phyloP scores from a whole-genome alignment of 805 yeast genomes.

The Debaryomyces prosopidis region DNA sequence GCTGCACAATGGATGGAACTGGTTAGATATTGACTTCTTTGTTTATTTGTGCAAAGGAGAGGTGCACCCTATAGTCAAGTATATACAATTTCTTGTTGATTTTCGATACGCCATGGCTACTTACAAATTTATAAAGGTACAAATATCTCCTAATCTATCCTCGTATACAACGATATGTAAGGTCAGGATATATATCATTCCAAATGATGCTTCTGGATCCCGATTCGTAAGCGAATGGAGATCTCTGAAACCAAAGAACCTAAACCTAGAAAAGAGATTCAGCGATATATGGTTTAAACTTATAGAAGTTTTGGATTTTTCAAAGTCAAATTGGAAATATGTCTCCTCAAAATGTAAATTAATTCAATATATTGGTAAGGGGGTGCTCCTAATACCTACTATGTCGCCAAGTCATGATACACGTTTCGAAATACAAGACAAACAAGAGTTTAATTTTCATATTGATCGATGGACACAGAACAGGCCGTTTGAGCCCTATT shows the following conservation, averaged over 20 bases:
- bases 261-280: slow-evolving; percentile 22
- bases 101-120: slow-evolving; percentile 47
- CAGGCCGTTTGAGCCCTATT: slow-evolving; percentile 10
- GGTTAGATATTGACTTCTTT: slow-evolving; percentile 53
- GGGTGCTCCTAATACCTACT: slow-evolving; percentile 7
- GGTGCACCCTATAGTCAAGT: slow-evolving; percentile 26
- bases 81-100: slow-evolving; percentile 44
- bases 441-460: slow-evolving; percentile 19
- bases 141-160: slow-evolving; percentile 3
- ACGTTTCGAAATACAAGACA: slow-evolving; percentile 3
- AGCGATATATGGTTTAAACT: slow-evolving; percentile 25
- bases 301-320: slow-evolving; percentile 9
- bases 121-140: slow-evolving; percentile 22
- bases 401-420: slow-evolving; percentile 3
- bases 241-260: slow-evolving; percentile 28
- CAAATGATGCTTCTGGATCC: slow-evolving; percentile 42
- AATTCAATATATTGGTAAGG: background rate
- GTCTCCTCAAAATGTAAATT: background rate
- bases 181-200: slow-evolving; percentile 50
- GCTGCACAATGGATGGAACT: slow-evolving; percentile 44
- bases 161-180: slow-evolving; percentile 13
- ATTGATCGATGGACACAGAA: slow-evolving; percentile 32
- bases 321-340: slow-evolving; percentile 36
- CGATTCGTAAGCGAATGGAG: slow-evolving; percentile 38
- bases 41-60: slow-evolving; percentile 10